Percentiles rank a stretch among this genome's conserved stretches.
Evolutionary conservation across 2,329 filamentous ascomycete species (phyloP).

Genomic region (Epichloe uncinata): DNA sequence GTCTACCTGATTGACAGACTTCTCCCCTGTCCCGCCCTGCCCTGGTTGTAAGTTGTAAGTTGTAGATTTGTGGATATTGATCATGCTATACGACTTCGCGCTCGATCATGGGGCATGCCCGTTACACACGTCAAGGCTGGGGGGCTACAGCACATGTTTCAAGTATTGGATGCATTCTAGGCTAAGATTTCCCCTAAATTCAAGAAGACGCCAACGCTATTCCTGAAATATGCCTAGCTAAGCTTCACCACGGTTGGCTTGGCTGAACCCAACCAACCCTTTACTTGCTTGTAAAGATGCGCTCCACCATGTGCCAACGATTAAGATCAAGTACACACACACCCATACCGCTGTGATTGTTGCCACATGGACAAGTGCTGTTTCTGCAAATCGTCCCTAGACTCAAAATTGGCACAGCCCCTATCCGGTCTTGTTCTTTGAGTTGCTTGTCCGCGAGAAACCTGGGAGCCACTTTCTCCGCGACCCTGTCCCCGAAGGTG

Average conservation of each 20-base stretch:
- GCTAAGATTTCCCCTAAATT: not conserved
- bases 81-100: too few relatives aligned
- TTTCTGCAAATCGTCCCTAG: not conserved
- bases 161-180: too few relatives aligned
- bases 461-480: conserved; percentile 24
- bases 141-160: too few relatives aligned
- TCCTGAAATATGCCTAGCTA: not conserved
- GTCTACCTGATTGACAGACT: too few relatives aligned
- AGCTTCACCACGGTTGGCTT: not conserved
- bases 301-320: not conserved
- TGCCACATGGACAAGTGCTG: not conserved
- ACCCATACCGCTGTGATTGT: too few relatives aligned
- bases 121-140: too few relatives aligned
- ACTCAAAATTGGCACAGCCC: not conserved
- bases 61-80: too few relatives aligned
- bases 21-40: too few relatives aligned
- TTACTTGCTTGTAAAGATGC: not conserved
- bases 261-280: not conserved
- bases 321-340: not conserved
- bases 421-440: conserved; percentile 11
- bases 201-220: conserved; percentile 28
- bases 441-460: conserved; percentile 16
- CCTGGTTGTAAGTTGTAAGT: too few relatives aligned
- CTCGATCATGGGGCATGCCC: too few relatives aligned
- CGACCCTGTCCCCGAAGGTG: conserved; percentile 14